phyloP scores from a whole-genome alignment of 2,329 filamentous ascomycete species.

The Penicillium expansum region DNA sequence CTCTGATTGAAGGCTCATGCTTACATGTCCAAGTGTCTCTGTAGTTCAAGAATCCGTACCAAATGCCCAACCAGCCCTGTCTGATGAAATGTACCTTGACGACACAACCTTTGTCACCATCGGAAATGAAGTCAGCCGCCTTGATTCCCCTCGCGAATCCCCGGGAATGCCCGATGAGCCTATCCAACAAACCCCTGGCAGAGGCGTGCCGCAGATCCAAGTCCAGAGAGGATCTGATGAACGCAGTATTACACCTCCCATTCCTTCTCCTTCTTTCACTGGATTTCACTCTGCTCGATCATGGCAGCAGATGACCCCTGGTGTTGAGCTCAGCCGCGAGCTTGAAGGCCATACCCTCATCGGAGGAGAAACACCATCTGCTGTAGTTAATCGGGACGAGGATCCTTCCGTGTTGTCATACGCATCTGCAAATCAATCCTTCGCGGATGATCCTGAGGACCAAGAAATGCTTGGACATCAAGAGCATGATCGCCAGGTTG shows the following conservation, averaged over 20 bases:
- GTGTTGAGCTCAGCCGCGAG: constrained; percentile 7
- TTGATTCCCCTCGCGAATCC: constrained; percentile 9
- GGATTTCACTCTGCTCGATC: constrained; percentile 24
- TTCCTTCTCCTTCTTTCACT: constrained; percentile 23
- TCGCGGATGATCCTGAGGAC: constrained; percentile 8
- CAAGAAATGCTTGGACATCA: neutral
- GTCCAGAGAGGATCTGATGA: constrained; percentile 13
- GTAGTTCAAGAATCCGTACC: constrained; percentile 28
- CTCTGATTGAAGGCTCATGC: constrained; percentile 24
- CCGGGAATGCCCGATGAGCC: constrained; percentile 11
- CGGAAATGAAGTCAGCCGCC: constrained; percentile 15
- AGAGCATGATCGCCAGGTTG: constrained; percentile 15
- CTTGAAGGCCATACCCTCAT: constrained; percentile 25
- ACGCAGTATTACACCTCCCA: constrained; percentile 14
- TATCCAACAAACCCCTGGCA: constrained; percentile 13
- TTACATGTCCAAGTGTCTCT: constrained; percentile 32
- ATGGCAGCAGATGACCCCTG: constrained; percentile 15
- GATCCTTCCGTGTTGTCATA: constrained; percentile 19
- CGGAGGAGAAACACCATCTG: constrained; percentile 14
- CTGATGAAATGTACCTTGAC: constrained; percentile 11
- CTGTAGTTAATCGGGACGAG: constrained; percentile 9
- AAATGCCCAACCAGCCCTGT: constrained; percentile 10
- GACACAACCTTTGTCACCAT: constrained; percentile 23
- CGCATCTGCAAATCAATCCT: constrained; percentile 20
- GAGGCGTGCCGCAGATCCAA: constrained; percentile 5